Conservation (phyloP, 164 flowering plant genomes). For the grape (Vitis vinifera) region DNA sequence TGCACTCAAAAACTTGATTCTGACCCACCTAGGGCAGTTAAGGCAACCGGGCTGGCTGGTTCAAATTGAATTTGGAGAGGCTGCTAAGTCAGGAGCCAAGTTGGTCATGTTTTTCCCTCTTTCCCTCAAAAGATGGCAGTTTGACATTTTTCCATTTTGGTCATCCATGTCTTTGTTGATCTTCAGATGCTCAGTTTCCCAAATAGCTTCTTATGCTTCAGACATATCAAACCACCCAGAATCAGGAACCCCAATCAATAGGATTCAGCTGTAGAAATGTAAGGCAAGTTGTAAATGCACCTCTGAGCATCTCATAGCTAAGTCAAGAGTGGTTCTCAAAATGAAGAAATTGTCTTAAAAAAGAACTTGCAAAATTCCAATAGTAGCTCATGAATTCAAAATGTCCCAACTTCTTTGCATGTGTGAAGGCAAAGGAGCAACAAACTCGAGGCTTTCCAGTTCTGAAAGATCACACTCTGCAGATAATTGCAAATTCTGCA, state of each 20-base stretch:
- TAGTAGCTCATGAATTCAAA: conserved; percentile 28
- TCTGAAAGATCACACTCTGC: conserved; percentile 43
- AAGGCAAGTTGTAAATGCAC: background rate
- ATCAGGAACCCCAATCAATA: background rate
- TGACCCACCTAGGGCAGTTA: background rate
- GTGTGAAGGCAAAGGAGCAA: conserved; percentile 76
- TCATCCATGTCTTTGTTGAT: too few relatives aligned
- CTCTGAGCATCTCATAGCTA: background rate
- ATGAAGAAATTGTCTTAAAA: background rate
- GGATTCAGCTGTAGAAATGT: background rate
- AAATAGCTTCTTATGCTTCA: background rate
- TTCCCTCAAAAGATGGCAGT: too few relatives aligned
- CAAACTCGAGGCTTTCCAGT: conserved; percentile 46
- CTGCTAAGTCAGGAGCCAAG: background rate
- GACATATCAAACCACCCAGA: background rate
- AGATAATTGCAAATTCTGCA: conserved; percentile 34
- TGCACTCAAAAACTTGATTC: too few relatives aligned
- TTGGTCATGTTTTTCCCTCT: too few relatives aligned
- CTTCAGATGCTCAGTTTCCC: background rate
- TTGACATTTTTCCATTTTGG: too few relatives aligned
- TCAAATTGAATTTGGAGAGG: background rate
- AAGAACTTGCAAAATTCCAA: background rate
- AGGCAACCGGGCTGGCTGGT: background rate
- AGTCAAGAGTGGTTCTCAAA: background rate
- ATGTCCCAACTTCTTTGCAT: conserved; percentile 93